phyloP scores from a whole-genome alignment of 2,329 filamentous ascomycete genomes.

The Periconia sp. region DNA sequence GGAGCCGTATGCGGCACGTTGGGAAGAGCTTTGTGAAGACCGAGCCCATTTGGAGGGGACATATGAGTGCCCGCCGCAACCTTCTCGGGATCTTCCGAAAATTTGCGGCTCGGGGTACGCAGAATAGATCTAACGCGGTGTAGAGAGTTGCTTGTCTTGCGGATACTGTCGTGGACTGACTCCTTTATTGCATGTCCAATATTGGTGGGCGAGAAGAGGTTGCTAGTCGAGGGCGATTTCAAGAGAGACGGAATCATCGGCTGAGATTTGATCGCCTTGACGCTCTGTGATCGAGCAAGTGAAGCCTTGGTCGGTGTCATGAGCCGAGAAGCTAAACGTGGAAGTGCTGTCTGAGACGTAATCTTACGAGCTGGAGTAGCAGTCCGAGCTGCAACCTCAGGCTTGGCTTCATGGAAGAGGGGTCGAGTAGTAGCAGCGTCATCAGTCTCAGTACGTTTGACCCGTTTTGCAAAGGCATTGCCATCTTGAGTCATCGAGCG shows the following conservation, averaged over 20 bases:
- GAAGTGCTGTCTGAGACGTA: conserved; percentile 47
- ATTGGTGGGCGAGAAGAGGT: conserved; percentile 46
- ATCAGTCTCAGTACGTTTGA: conserved; percentile 70
- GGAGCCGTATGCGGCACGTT: conserved; percentile 68
- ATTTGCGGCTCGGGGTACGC: conserved; percentile 64
- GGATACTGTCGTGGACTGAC: conserved; percentile 44
- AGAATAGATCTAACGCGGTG: conserved; percentile 69
- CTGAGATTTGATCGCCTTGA: conserved; percentile 54
- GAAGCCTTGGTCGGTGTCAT: conserved; percentile 83
- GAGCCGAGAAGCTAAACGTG: conserved; percentile 59
- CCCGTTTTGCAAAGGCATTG: conserved; percentile 67
- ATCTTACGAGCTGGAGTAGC: conserved; percentile 35
- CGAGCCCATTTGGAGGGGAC: conserved; percentile 45
- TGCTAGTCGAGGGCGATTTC: conserved; percentile 60
- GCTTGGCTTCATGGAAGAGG: conserved; percentile 49
- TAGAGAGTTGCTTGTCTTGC: conserved; percentile 52
- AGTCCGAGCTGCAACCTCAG: conserved; percentile 11
- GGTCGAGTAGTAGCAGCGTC: conserved; percentile 72
- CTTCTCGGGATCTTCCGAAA: conserved; percentile 64
- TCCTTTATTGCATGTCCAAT: conserved; percentile 43
- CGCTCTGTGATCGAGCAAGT: conserved; percentile 64
- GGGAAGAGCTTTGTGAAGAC: conserved; percentile 61
- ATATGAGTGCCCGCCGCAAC: conserved; percentile 66
- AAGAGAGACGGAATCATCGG: conserved; percentile 61
- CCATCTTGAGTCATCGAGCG: conserved; percentile 31